Evolutionary conservation across 352 stramenopile species (phyloP).

Genomic region (Phytophthora cryptogea): DNA sequence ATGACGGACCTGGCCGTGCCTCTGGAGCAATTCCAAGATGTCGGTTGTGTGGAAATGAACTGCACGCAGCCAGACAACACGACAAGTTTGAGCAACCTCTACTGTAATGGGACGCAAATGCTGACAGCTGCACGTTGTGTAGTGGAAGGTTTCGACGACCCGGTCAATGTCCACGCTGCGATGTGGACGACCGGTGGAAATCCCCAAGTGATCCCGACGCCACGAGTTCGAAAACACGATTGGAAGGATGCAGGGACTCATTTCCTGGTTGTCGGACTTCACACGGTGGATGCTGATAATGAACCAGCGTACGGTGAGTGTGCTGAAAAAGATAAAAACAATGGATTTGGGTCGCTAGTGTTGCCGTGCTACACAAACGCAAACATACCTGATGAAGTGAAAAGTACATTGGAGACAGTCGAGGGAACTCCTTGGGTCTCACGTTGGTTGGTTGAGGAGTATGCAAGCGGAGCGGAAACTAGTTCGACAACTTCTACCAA

Average conservation of each 20-base stretch:
- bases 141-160: slow-evolving; percentile 12
- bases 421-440: slow-evolving; percentile 14
- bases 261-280: slow-evolving; percentile 22
- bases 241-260: slow-evolving; percentile 19
- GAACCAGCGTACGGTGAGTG: slow-evolving; percentile 21
- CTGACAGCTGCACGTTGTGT: slow-evolving; percentile 21
- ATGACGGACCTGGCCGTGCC: slow-evolving; percentile 31
- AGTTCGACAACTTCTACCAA: background rate
- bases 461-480: background rate
- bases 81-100: slow-evolving; percentile 21
- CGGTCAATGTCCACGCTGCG: slow-evolving; percentile 5
- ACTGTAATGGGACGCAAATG: slow-evolving; percentile 23
- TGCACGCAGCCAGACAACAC: slow-evolving; percentile 24
- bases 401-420: slow-evolving; percentile 1
- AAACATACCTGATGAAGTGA: slow-evolving; percentile 1
- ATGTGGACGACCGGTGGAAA: slow-evolving; percentile 32
- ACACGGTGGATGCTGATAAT: slow-evolving; percentile 6
- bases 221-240: slow-evolving; percentile 6
- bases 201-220: slow-evolving; percentile 7
- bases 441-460: slow-evolving; percentile 11
- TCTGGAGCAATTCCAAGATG: slow-evolving; percentile 16
- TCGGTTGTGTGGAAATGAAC: slow-evolving; percentile 13
- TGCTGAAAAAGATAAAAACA: background rate
- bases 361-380: slow-evolving; percentile 19
- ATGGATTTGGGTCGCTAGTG: slow-evolving; percentile 19